phyloP scores from a whole-genome alignment of 2,329 filamentous ascomycete genomes.

The Neofusicoccum laricinum region DNA sequence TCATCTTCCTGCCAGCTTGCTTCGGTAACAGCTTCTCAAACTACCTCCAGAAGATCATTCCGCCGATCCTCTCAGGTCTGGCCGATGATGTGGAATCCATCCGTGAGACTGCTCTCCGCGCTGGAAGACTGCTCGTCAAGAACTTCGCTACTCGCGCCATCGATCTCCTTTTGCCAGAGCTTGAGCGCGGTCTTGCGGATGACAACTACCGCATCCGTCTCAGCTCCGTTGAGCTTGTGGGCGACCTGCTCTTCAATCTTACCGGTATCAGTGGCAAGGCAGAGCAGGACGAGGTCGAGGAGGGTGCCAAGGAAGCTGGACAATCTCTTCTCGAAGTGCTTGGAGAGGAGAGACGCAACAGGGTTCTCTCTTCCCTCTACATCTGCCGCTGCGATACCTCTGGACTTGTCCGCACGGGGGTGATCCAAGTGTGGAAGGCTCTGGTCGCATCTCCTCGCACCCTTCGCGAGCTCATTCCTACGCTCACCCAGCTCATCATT shows the following conservation, averaged over 20 bases:
- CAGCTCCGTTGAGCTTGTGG: conserved; percentile 95
- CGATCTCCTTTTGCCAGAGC: conserved; percentile 86
- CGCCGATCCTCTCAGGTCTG: conserved; percentile 87
- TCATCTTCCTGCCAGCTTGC: conserved; percentile 98
- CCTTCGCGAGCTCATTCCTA: conserved; percentile 92
- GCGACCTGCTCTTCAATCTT: conserved; percentile 95
- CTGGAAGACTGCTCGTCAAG: conserved; percentile 92
- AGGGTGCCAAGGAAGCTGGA: conserved; percentile 79
- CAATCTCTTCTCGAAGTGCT: conserved; percentile 92
- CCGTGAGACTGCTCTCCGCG: conserved; percentile 90
- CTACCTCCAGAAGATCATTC: conserved; percentile 93
- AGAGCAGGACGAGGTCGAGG: conserved; percentile 75
- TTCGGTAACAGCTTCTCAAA: conserved; percentile 98
- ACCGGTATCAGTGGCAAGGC: conserved; percentile 80
- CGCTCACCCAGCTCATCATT: conserved; percentile 91
- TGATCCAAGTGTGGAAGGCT: conserved; percentile 94
- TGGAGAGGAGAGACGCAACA: conserved; percentile 94
- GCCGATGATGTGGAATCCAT: conserved; percentile 97
- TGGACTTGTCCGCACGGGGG: conserved; percentile 81
- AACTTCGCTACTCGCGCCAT: conserved; percentile 96
- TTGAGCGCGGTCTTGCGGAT: conserved; percentile 94
- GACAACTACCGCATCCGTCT: conserved; percentile 97
- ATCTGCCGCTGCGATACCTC: conserved; percentile 98
- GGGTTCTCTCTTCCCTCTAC: conserved; percentile 93
- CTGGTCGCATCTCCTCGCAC: conserved; percentile 88